Conservation (phyloP, 1,284 basidiomycete genomes). For the Cystobasidium slooffiae region DNA sequence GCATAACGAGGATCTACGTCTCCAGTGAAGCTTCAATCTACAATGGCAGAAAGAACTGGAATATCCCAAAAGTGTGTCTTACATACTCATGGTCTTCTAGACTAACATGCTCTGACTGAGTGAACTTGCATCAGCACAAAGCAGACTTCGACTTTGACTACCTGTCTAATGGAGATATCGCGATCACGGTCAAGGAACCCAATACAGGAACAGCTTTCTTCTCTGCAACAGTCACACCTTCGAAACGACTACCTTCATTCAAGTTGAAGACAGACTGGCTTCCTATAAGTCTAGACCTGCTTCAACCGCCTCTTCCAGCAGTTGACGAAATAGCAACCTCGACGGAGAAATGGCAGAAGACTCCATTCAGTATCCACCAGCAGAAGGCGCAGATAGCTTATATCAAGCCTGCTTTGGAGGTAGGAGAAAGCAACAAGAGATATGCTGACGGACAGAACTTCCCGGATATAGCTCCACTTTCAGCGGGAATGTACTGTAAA, state of each 20-base stretch:
- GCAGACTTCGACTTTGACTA: constrained; percentile 46
- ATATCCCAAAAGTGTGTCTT: constrained; percentile 44
- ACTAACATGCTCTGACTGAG: neutral
- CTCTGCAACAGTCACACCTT: constrained; percentile 33
- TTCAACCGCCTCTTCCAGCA: constrained; percentile 34
- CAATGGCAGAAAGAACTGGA: constrained; percentile 48
- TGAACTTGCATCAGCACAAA: constrained; percentile 34
- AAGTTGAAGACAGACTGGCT: constrained; percentile 33
- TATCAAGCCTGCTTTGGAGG: constrained; percentile 14
- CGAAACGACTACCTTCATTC: constrained; percentile 13
- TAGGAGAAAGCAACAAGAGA: neutral
- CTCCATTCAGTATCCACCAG: constrained; percentile 13
- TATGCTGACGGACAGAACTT: constrained; percentile 26
- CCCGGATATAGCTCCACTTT: constrained; percentile 6
- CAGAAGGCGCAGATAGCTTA: constrained; percentile 19
- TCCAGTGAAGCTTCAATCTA: constrained; percentile 44
- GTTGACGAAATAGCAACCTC: constrained; percentile 2
- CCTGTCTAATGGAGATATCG: neutral
- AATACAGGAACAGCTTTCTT: constrained; percentile 46
- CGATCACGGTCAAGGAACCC: constrained; percentile 15
- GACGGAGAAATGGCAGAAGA: constrained; percentile 31
- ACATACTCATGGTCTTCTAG: neutral
- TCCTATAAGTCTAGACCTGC: constrained; percentile 32
- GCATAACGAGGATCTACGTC: constrained; percentile 50
- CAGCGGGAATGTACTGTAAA: constrained; percentile 19